Conservation (phyloP, 2,329 filamentous ascomycete species). For the Colletotrichum higginsianum region DNA sequence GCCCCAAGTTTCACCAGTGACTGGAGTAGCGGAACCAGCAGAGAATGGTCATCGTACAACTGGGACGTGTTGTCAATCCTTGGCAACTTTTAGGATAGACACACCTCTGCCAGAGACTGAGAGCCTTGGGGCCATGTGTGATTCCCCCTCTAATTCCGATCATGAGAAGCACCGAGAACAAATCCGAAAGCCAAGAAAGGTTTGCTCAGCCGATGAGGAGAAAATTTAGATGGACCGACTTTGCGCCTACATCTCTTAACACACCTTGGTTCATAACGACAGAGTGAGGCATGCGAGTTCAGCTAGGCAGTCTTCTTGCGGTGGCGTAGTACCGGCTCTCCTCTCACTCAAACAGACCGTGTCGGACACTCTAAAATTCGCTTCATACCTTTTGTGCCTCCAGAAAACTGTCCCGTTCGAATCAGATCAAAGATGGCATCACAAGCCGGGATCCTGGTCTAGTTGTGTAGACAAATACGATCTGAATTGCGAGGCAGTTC, state of each 20-base stretch:
- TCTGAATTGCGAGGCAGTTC: not conserved
- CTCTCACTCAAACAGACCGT: no score
- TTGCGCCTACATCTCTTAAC: not conserved
- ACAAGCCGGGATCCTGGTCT: not conserved
- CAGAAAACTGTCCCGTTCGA: fast-evolving
- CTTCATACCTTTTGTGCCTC: not conserved
- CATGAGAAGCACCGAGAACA: no score
- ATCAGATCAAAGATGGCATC: fast-evolving
- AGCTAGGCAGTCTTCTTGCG: no score
- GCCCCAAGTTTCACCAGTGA: slow-evolving; percentile 30
- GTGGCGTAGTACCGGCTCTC: not conserved
- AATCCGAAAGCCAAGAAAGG: fast-evolving
- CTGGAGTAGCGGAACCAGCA: slow-evolving; percentile 10
- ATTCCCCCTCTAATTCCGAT: no score
- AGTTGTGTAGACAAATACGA: not conserved
- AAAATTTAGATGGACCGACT: not conserved
- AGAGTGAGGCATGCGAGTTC: no score
- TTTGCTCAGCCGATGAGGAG: no score
- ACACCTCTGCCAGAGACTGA: no score
- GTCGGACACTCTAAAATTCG: no score
- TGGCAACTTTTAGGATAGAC: not conserved
- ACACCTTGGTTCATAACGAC: not conserved
- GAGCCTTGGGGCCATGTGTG: no score
- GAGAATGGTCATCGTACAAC: not conserved
- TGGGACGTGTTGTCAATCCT: not conserved